Evolutionary conservation across 192 early-diverging fungal species (phyloP), one percentile per base, ranked within the genome.

Genomic region (Podila clonocystis): DNA sequence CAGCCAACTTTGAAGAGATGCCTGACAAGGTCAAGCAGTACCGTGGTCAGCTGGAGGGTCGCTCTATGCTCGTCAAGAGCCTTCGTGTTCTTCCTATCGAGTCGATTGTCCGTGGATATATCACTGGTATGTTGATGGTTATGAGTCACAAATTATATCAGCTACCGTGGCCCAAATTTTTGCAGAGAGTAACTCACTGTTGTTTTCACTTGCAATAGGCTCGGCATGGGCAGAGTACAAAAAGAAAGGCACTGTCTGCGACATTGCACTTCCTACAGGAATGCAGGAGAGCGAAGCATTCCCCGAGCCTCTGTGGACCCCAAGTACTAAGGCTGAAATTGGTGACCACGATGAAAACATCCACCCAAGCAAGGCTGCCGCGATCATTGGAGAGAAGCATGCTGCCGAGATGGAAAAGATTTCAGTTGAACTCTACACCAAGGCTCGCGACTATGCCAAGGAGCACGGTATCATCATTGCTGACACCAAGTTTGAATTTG

Each of bases 401-500:
- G 94, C 97, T 4, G 83, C 90, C 24, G 84, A 95, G 73, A 89
- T 99, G 68, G 90, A 88, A 13, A 83, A 91, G 64, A 74, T 88
- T 19, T 93, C 97, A 0, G 34, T 97, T 33, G 87, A 90, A 28
- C 82, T 99, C 30, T 99, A 99, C 86, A 86, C 75, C n/a, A 92
- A 85, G 74, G 98, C 98, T 2, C 90, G 91, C 24, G 90, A 94
- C 50, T 97, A 96, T 68, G 97, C 97, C 4, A 61, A 82, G 6
- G 79, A 82, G 33, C 91, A 89, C 82, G 97, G 97, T 36, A 98
- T 99, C 66, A 95, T 99, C 62, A 99, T 99, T 86, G 98, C 98
- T 13, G 98, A 99, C 67, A 99, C 98, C 41, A 99, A 99, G 83
- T 98, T 99, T 82, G 98, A 99, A 85, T 99, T 99, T 90, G 98